Conservation (phyloP, 75 land plant genomes). For the Azolla pinnata region DNA sequence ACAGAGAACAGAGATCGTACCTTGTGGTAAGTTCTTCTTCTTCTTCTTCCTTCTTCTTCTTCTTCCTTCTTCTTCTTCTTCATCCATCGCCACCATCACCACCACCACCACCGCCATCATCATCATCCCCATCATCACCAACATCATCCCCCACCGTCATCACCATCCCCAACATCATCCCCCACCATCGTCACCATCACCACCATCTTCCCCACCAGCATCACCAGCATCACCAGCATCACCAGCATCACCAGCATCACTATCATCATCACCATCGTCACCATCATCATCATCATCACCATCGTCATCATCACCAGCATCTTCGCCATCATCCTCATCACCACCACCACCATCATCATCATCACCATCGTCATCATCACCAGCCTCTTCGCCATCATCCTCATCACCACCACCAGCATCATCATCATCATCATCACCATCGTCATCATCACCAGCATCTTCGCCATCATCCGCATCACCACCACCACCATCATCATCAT, state of each 20-base stretch:
- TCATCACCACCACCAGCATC: constrained; percentile 11
- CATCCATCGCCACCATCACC: no score
- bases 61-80: no score
- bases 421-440: constrained; percentile 14
- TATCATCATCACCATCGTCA: constrained; percentile 1
- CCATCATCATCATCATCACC: constrained; percentile 6
- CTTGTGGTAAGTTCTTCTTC: no score
- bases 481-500: neutral
- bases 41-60: no score
- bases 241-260: constrained; percentile 1
- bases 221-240: constrained; percentile 7
- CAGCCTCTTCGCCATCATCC: constrained; percentile 4
- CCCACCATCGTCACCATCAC: constrained; percentile 12
- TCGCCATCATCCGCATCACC: constrained; percentile 8
- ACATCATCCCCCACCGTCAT: constrained; percentile 19
- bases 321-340: constrained; percentile 10
- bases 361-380: constrained; percentile 16
- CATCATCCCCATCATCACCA: neutral
- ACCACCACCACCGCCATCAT: no score
- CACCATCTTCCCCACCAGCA: constrained; percentile 4
- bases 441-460: constrained; percentile 18
- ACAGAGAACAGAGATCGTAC: no score
- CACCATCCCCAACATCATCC: constrained; percentile 18
- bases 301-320: constrained; percentile 9
- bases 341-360: constrained; percentile 12